Base-by-base conservation (phyloP, 768 basidiomycete genomes). In the Leccinum aurantiacum region DNA sequence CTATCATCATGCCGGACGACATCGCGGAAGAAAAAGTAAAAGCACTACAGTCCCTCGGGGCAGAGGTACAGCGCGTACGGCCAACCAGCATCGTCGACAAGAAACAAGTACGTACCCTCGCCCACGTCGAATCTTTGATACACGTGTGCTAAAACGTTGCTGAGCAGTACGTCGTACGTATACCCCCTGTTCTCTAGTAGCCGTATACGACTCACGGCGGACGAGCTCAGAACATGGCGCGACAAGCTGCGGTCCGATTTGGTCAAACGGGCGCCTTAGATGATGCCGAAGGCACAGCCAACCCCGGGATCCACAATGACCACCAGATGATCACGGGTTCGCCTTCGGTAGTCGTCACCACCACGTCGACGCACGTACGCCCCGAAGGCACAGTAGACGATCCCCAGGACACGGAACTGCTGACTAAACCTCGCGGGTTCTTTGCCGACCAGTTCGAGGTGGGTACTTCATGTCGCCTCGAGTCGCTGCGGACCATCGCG, bases 381-480 rank as follows among this genome's bases (percentile, higher is more conserved):
- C 66, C 63, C 24, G 71, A 74, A 14, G 68, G 67, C 50, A 65
- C 70, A 4, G 59, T 63, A 6, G 66, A 70, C 17, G 75, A 75
- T 27, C 75, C 74, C 22, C 63, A 74, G 35, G 77, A 81, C 3
- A 78, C 77, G 50, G 79, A 82, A 46, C 73, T 83, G 24, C 61
- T 76, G 17, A 73, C 67, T 53, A 80, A 81, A 66, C 89, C 91
- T 3, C 79, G 91, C 62, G 96, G 95, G 0, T 91, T 89, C 76
- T 99, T 98, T 67, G 93, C 94, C 4, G 94, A 99, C 71, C 97
- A 99, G 74, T 98, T 99, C 60, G 96, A 98, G 74, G 84, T 84
- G 54, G 14, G 63, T 49, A 22, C 17, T 6, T 37, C 14, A 37
- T 37, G 35, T 37, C 35, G 4, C 11, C 41, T n/a, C 4, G 14